Evolutionary conservation across 257 asterid genomes (phyloP).

Genomic region (Solanum arcanum): DNA sequence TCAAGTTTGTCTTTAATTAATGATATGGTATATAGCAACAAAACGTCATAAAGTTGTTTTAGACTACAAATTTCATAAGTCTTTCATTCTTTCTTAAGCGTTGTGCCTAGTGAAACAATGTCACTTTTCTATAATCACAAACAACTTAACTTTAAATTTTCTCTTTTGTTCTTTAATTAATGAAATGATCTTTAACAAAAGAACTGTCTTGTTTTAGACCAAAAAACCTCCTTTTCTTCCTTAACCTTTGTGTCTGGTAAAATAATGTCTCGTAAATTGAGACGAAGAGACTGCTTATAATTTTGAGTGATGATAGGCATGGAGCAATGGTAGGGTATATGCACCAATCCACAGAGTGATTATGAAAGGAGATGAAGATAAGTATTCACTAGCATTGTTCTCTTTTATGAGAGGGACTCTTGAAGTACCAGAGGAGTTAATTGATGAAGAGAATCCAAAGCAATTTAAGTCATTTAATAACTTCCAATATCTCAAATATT

Average conservation of each 20-base stretch:
- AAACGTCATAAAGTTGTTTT: too few species aligned
- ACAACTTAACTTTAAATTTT: too few species aligned
- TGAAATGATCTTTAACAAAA: not conserved
- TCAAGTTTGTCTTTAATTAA: too few species aligned
- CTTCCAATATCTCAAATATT: not conserved
- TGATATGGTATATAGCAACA: too few species aligned
- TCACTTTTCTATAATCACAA: too few species aligned
- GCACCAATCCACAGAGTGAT: slow-evolving; percentile 20
- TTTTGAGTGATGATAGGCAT: slow-evolving; percentile 8
- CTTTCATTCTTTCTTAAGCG: too few species aligned
- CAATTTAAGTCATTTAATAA: slow-evolving; percentile 19
- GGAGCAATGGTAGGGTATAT: slow-evolving; percentile 28
- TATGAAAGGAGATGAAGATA: slow-evolving; percentile 8
- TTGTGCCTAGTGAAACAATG: too few species aligned
- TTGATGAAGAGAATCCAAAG: slow-evolving; percentile 13
- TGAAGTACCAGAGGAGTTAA: slow-evolving; percentile 18
- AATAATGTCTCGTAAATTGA: not conserved
- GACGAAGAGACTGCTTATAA: not conserved
- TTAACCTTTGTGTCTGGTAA: not conserved
- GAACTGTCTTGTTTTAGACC: not conserved
- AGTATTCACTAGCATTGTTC: slow-evolving; percentile 6
- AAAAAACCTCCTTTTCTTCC: not conserved
- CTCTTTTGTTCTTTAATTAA: not conserved
- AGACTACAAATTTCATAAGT: too few species aligned
- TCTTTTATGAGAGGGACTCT: not conserved